A percentile compares a stretch with the other conserved stretches of the same genome.
Conservation (phyloP, 2,329 filamentous ascomycete species). For the Aspergillus proliferans region DNA sequence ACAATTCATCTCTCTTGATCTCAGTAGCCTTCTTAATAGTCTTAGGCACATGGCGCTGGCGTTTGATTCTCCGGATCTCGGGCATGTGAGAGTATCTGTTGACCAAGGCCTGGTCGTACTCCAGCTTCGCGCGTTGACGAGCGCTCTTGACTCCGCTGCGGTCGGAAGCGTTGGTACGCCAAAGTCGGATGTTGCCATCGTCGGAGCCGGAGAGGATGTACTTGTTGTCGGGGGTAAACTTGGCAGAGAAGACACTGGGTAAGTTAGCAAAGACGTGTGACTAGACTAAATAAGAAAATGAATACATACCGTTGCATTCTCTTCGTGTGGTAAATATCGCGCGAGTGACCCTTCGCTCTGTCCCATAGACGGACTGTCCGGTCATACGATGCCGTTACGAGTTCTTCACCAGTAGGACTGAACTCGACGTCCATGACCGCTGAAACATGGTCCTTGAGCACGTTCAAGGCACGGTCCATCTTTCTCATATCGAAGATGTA, state of each 20-base stretch:
- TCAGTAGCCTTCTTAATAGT: constrained; percentile 91
- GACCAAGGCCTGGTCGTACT: constrained; percentile 83
- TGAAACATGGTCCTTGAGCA: constrained; percentile 81
- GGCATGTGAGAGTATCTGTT: constrained; percentile 91
- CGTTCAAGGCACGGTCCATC: constrained; percentile 78
- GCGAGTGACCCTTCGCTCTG: constrained; percentile 70
- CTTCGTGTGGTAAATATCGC: constrained; percentile 96
- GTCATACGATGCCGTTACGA: constrained; percentile 85
- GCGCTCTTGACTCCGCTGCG: constrained; percentile 80
- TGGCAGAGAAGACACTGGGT: constrained; percentile 67
- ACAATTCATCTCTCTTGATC: constrained; percentile 87
- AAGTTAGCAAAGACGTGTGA: constrained; percentile 8
- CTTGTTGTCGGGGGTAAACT: constrained; percentile 81
- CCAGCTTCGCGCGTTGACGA: constrained; percentile 76
- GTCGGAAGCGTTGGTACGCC: constrained; percentile 79
- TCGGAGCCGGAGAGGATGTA: constrained; percentile 89
- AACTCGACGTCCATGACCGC: constrained; percentile 97
- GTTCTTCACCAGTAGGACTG: constrained; percentile 86
- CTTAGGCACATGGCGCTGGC: constrained; percentile 86
- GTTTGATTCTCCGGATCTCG: constrained; percentile 81
- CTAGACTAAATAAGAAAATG: neutral
- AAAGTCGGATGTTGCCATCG: constrained; percentile 85
- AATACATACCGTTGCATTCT: constrained; percentile 68
- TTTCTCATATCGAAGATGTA: constrained; percentile 94
- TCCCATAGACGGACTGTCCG: constrained; percentile 83